phyloP scores from a whole-genome alignment of 1,139 yeast genomes.

The Magnusiomyces paraingens region DNA sequence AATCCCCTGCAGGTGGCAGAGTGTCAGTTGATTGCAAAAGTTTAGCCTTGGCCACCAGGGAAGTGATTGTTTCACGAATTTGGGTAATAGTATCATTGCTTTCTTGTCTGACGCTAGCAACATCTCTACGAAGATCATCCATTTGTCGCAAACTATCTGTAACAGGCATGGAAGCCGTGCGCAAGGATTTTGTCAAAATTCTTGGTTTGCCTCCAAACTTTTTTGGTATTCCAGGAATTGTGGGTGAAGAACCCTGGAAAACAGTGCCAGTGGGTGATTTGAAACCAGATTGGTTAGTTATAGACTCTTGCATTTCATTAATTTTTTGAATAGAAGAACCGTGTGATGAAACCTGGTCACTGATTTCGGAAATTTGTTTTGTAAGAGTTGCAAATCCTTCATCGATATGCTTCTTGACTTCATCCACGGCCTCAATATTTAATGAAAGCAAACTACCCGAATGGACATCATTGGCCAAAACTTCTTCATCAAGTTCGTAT shows the following conservation, averaged over 20 bases:
- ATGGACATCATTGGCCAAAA: constrained; percentile 47
- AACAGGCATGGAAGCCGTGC: constrained; percentile 5
- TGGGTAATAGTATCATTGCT: constrained; percentile 42
- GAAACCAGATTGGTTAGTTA: background rate
- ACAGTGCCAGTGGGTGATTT: background rate
- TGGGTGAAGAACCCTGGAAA: background rate
- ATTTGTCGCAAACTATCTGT: constrained; percentile 30
- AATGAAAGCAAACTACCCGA: constrained; percentile 57
- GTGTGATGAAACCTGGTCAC: constrained; percentile 34
- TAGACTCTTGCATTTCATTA: constrained; percentile 9
- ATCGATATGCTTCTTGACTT: constrained; percentile 30
- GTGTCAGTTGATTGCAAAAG: constrained; percentile 39
- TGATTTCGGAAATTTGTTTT: constrained; percentile 33
- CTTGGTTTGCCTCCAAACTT: background rate
- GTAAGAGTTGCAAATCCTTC: constrained; percentile 30
- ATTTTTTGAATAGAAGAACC: constrained; percentile 25
- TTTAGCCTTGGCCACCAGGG: constrained; percentile 44
- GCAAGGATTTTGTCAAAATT: background rate
- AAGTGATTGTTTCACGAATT: constrained; percentile 41
- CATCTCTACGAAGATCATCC: constrained; percentile 44
- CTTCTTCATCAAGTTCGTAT: constrained; percentile 74
- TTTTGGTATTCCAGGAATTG: background rate
- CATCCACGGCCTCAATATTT: constrained; percentile 37
- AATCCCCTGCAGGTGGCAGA: constrained; percentile 39
- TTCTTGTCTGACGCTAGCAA: constrained; percentile 59